Percentiles rank a stretch among this genome's conserved stretches.
phyloP scores from a whole-genome alignment of 495 filamentous ascomycete species.

The Darksidea phi region DNA sequence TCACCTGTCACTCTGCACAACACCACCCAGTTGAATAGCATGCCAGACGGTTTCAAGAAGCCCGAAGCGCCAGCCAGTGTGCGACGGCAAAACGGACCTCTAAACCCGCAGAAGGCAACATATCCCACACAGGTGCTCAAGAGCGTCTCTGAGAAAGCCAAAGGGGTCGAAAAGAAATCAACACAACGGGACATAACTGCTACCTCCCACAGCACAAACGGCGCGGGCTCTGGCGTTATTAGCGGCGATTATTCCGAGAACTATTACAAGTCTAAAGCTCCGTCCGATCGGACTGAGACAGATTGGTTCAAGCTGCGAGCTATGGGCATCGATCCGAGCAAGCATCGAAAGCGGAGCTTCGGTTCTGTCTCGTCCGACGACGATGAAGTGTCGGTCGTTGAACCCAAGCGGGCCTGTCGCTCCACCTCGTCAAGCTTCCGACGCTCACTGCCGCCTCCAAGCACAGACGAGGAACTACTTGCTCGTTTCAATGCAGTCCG shows the following conservation, averaged over 20 bases:
- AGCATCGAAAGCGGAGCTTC: conserved; percentile 24
- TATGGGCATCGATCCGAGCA: conserved; percentile 40
- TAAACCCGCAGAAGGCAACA: not conserved
- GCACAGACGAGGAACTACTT: conserved; percentile 40
- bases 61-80: conserved; percentile 3
- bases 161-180: not conserved
- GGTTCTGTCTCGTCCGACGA: conserved; percentile 5
- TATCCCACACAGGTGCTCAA: not conserved
- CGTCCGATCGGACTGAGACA: conserved; percentile 41
- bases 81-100: not conserved
- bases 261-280: conserved; percentile 27
- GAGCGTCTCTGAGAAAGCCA: not conserved
- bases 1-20: no score
- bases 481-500: conserved; percentile 28
- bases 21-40: not conserved
- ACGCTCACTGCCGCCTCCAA: conserved; percentile 16
- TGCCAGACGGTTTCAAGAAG: conserved; percentile 9
- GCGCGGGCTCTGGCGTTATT: not conserved
- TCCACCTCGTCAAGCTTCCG: not conserved
- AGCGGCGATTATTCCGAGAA: conserved; percentile 11
- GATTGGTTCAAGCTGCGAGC: conserved; percentile 51
- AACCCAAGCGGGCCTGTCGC: conserved; percentile 9
- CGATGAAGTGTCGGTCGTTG: not conserved
- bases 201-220: not conserved
- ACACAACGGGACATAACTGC: not conserved